Base-by-base conservation (phyloP, 2,329 filamentous ascomycete genomes). In the Xylariaceae sp. region DNA sequence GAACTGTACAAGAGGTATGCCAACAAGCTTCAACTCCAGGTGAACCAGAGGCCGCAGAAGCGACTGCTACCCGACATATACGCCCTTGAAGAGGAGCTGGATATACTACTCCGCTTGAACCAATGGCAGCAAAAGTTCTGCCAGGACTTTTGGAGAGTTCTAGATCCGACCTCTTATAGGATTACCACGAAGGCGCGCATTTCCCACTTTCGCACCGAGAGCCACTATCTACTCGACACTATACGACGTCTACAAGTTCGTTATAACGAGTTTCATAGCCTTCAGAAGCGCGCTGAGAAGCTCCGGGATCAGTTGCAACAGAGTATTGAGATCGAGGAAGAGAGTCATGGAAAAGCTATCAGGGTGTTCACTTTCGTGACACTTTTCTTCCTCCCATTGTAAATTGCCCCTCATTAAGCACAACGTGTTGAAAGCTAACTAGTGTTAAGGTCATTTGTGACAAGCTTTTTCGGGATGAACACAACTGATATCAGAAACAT, bases 381-480 rank as follows among this genome's bases (percentile, higher is more conserved):
- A 2, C 34, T 62, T 14, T 56, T 65, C 51, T 66, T 65, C 17
- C 44, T 65, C 3, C 58, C 60, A 4, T 6, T 66, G 58, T 65
- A 47, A 58, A 50, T 31, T 7, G n/a, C n/a, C n/a, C n/a, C n/a
- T n/a, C n/a, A n/a, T n/a, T n/a, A n/a, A n/a, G n/a, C n/a, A n/a
- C n/a, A 12, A 7, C 28, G 7, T 31, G 12, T 12, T 6, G 28
- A 31, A 31, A 7, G 28, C 48, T 19, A 45, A 40, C 16, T 19
- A 36, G 50, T 21, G 31, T 26, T 11, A 11, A 65, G 56, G 37
- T 63, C 61, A 1, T 66, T 65, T 24, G 54, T 64, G 8, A 61
- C 61, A 16, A 64, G 61, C 43, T 64, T 61, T 49, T 53, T 63
- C 16, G 56, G 64, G 6, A 67, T 65, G 61, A 67, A 63, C 56